Evolutionary conservation across 2,329 filamentous ascomycete genomes (phyloP).

Genomic region (Trichoderma aggressivum): DNA sequence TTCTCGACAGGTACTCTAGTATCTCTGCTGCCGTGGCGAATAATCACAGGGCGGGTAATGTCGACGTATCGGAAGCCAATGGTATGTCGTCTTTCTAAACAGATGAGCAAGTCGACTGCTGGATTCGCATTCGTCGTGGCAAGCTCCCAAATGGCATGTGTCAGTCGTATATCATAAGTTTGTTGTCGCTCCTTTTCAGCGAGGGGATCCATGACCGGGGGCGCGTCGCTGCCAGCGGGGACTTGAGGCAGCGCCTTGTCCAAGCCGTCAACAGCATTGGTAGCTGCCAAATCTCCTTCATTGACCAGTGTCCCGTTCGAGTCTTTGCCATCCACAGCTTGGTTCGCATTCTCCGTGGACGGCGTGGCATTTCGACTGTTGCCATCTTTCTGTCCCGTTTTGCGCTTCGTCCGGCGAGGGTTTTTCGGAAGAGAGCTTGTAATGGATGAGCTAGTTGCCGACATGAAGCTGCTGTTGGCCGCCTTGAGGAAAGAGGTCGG

Average conservation of each 20-base stretch:
- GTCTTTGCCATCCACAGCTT: constrained; percentile 29
- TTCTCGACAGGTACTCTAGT: constrained; percentile 93
- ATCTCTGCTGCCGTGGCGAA: constrained; percentile 90
- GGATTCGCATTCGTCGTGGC: constrained; percentile 91
- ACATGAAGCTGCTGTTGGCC: constrained; percentile 94
- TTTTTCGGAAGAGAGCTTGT: constrained; percentile 72
- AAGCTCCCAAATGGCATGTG: constrained; percentile 90
- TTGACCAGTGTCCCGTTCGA: constrained; percentile 23
- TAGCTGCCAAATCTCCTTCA: constrained; percentile 24
- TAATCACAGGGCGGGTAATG: constrained; percentile 84
- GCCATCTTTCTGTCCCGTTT: constrained; percentile 41
- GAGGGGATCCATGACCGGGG: constrained; percentile 54
- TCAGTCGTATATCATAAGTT: constrained; percentile 79
- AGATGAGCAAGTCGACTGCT: constrained; percentile 87
- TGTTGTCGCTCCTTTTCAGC: constrained; percentile 69
- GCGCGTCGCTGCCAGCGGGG: constrained; percentile 30
- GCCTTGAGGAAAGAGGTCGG: constrained; percentile 89
- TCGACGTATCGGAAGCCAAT: constrained; percentile 98
- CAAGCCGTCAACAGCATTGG: constrained; percentile 45
- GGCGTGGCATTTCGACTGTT: constrained; percentile 36
- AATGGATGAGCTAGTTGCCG: constrained; percentile 81
- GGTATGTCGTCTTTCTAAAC: constrained; percentile 81
- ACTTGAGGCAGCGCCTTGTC: constrained; percentile 41
- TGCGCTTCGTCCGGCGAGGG: constrained; percentile 58
- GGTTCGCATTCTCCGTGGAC: constrained; percentile 43